A percentile compares a stretch with the other conserved stretches of the same genome.
Conservation (phyloP, 257 asterid species). For the Ballota nigra region DNA sequence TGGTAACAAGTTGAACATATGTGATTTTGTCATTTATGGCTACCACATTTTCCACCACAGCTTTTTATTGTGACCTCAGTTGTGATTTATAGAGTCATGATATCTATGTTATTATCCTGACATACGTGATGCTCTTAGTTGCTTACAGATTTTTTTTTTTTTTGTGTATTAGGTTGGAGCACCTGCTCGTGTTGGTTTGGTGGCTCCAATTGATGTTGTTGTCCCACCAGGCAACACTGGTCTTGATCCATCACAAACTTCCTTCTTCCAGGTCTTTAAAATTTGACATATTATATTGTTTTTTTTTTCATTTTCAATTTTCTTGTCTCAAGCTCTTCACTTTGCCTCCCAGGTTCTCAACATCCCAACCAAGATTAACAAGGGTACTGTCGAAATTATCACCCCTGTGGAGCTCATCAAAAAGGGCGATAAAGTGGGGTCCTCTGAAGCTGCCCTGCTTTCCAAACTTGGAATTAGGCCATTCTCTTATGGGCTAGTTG, state of each 20-base stretch:
- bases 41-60: neutral
- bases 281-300: neutral
- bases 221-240: constrained; percentile 99
- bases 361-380: constrained; percentile 97
- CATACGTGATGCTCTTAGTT: neutral
- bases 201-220: constrained; percentile 89
- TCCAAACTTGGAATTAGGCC: constrained; percentile 94
- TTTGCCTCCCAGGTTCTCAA: constrained; percentile 58
- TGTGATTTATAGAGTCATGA: neutral
- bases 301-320: neutral
- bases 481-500: constrained; percentile 83
- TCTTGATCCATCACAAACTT: constrained; percentile 89
- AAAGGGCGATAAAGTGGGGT: constrained; percentile 98
- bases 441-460: constrained; percentile 93
- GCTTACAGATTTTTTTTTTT: neutral
- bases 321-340: neutral
- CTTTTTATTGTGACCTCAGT: neutral
- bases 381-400: constrained; percentile 95
- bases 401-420: constrained; percentile 95
- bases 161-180: constrained; percentile 91
- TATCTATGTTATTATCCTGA: neutral
- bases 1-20: neutral
- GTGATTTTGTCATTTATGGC: neutral
- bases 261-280: constrained; percentile 76
- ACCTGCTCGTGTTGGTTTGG: constrained; percentile 96